A percentile compares a stretch with the other conserved stretches of the same genome.
Evolutionary conservation across 2,329 filamentous ascomycete genomes (phyloP).

Genomic region (Neofusicoccum laricinum): DNA sequence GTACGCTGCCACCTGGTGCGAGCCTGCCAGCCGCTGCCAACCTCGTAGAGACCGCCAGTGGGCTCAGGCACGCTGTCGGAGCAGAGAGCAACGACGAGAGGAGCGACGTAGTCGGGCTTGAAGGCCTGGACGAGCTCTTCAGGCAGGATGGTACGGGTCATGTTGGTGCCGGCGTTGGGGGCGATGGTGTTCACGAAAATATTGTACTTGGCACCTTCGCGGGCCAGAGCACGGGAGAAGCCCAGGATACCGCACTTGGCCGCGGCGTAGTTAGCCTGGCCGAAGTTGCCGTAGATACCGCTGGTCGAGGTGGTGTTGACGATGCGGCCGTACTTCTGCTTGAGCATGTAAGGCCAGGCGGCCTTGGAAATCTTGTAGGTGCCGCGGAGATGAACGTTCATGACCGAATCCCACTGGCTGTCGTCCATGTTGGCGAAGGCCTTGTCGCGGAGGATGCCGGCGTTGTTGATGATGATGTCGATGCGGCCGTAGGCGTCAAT

Average conservation of each 20-base stretch:
- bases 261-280: conserved; percentile 95
- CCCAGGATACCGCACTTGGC: conserved; percentile 74
- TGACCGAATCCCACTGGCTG: conserved; percentile 83
- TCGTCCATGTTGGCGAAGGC: conserved; percentile 98
- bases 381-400: conserved; percentile 88
- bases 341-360: conserved; percentile 94
- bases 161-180: conserved; percentile 91
- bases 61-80: conserved; percentile 82
- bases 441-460: conserved; percentile 96
- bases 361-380: conserved; percentile 98
- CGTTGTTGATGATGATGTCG: conserved; percentile 96
- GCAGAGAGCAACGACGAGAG: conserved; percentile 82
- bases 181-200: conserved; percentile 98
- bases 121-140: conserved; percentile 98
- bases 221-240: conserved; percentile 86
- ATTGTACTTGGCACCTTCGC: conserved; percentile 95
- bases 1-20: conserved; percentile 92
- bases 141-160: conserved; percentile 92
- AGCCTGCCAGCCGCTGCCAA: conserved; percentile 89
- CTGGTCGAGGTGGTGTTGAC: conserved; percentile 96
- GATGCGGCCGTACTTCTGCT: conserved; percentile 97
- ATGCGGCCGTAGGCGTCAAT: conserved; percentile 92
- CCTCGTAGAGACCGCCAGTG: conserved; percentile 89
- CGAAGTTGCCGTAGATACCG: conserved; percentile 98
- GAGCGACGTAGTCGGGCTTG: conserved; percentile 98